Evolutionary conservation across 139 green algal species (phyloP), one percentile per base, ranked within the genome.

Genomic region (Asterochloris erici): DNA sequence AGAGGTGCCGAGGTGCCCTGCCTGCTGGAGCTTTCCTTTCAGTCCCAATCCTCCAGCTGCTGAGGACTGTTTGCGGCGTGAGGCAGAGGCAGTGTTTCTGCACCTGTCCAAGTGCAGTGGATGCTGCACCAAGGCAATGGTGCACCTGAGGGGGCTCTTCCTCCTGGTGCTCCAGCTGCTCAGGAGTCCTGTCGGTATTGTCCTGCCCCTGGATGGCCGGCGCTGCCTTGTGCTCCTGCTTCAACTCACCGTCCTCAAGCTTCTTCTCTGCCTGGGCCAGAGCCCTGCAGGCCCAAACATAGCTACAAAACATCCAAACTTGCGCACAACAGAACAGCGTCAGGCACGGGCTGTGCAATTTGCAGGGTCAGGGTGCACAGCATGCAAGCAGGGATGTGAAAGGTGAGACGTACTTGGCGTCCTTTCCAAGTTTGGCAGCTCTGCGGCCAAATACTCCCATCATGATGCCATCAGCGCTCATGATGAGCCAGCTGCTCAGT

Each of bases 171-270:
- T 68, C 23, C 15, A 77, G 79, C 23, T 83, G 66, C 17, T 77
- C 68, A n/a, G n/a, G 66, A 77, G 47, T 82, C 29, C 63, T 74
- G 29, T 82, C 38, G 24, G 64, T 83, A 38, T 77, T 83, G 68
- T 83, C 29, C 79, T 83, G 4, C 12, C 79, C 79, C 38, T 83
- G 78, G 15, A n/a, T 74, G 26, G 64, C 78, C 24, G 73, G 24
- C 23, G 19, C 64, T 64, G 78, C 38, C 28, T 66, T 73, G 38
- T 76, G 26, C 15, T 75, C 66, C 28, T 82, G 26, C 26, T 82
- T 82, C 23, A 70, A 54, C 76, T 61, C 60, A 28, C 68, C 11
- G 9, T 80, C 13, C 23, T 80, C 68, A 14, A 54, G 38, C 38
- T 54, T 54, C 38, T 54, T 54, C 38, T 54, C 38, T 54, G 38